Evolutionary conservation across 106 monocot genomes (phyloP).

Genomic region (Dendrobium catenatum): DNA sequence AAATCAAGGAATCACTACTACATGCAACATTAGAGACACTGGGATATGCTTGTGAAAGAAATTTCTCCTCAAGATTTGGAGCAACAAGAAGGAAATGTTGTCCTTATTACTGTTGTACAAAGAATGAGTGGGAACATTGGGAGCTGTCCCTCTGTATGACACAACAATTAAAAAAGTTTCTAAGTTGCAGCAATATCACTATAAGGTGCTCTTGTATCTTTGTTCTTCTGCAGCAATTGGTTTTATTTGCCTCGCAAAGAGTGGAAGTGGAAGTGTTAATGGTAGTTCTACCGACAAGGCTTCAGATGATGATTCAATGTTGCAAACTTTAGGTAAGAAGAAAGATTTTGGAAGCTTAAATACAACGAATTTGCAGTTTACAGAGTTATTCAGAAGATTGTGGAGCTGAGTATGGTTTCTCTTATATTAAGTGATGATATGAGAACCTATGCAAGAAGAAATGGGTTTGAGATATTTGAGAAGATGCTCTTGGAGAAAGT

Average conservation of each 20-base stretch:
- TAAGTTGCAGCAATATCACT: constrained; percentile 54
- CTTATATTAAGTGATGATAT: constrained; percentile 45
- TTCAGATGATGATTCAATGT: no score
- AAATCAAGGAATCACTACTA: no score
- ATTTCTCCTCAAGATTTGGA: no score
- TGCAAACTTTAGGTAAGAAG: no score
- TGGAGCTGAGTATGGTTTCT: background rate
- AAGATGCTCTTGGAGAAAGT: constrained; percentile 39
- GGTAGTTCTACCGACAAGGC: background rate
- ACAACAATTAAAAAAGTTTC: constrained; percentile 22
- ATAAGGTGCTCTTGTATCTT: constrained; percentile 66
- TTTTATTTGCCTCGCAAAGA: constrained; percentile 55
- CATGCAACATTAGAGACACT: no score
- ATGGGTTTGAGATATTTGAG: constrained; percentile 36
- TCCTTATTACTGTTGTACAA: no score
- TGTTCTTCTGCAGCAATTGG: constrained; percentile 68
- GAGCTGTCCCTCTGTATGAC: constrained; percentile 53
- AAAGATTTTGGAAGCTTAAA: background rate
- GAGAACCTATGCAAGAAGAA: constrained; percentile 36
- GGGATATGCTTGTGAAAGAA: no score
- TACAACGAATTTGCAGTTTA: background rate
- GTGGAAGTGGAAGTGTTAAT: constrained; percentile 18
- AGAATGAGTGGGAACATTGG: constrained; percentile 13
- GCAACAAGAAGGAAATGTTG: no score
- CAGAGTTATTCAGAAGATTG: background rate